Conservation (phyloP, 345 rosid genomes). For the Populus ilicifolia region DNA sequence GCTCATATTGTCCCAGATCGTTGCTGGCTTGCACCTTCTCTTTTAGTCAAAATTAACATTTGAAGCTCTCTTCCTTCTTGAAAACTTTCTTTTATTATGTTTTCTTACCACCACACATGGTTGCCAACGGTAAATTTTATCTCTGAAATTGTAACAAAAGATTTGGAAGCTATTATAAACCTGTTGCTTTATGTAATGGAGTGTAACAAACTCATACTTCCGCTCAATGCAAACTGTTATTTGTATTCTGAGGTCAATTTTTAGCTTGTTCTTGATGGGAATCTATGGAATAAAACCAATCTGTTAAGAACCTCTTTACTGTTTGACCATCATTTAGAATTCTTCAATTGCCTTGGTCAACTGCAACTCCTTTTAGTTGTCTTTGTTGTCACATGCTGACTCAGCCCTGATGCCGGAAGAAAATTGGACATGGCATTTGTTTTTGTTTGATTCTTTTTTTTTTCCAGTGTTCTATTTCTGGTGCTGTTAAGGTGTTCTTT, state of each 20-base stretch:
- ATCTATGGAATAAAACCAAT: neutral
- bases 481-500: neutral
- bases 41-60: neutral
- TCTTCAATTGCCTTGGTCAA: neutral
- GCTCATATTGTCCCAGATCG: neutral
- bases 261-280: neutral
- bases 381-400: neutral
- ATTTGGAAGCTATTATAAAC: no score
- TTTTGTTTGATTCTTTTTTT: neutral
- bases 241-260: neutral
- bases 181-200: neutral
- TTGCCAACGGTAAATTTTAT: no score
- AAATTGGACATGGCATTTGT: no score
- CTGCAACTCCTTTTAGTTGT: neutral
- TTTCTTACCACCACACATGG: no score
- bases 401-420: neutral
- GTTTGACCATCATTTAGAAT: conserved; percentile 1
- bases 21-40: neutral
- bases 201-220: neutral
- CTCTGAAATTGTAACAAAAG: no score
- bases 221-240: neutral
- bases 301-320: neutral
- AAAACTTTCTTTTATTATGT: no score
- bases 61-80: no score
- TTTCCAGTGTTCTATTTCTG: neutral